A percentile compares a stretch with the other conserved stretches of the same genome.
These are phyloP conservation scores for Verbascum thapsus DNA, from an alignment of 257 asterid genomes.

Conservation along the genomic window DNA sequence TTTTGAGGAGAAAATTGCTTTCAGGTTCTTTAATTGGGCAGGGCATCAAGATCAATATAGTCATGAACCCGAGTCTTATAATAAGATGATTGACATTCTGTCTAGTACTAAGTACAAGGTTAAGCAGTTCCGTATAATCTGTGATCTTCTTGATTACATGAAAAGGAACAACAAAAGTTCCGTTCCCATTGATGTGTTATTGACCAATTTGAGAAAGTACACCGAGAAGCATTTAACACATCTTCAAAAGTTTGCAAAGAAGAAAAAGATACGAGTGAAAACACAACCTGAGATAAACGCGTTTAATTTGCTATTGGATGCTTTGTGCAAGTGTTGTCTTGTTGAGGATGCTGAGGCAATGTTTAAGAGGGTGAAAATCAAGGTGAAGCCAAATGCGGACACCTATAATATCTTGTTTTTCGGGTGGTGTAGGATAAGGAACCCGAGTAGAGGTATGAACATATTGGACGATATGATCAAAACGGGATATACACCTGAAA, in stretches of 20 bases:
- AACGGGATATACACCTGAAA: constrained; percentile 71
- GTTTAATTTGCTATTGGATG: constrained; percentile 77
- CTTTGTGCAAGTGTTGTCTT: constrained; percentile 85
- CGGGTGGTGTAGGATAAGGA: constrained; percentile 90
- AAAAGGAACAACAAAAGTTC: constrained; percentile 57
- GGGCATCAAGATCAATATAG: constrained; percentile 64
- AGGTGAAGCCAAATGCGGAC: constrained; percentile 72
- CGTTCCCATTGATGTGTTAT: constrained; percentile 71
- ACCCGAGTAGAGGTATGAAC: constrained; percentile 68
- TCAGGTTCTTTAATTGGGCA: constrained; percentile 88
- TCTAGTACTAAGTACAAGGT: constrained; percentile 88
- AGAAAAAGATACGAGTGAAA: constrained; percentile 86
- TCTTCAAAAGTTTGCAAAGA: constrained; percentile 84
- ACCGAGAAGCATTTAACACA: constrained; percentile 79
- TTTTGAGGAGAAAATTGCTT: constrained; percentile 77
- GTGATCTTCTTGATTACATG: constrained; percentile 89
- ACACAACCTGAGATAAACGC: constrained; percentile 88
- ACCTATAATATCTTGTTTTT: constrained; percentile 83
- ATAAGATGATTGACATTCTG: constrained; percentile 76
- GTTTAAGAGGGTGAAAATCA: constrained; percentile 59
- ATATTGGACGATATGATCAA: constrained; percentile 79
- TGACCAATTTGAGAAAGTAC: constrained; percentile 63
- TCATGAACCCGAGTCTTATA: constrained; percentile 77
- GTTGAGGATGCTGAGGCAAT: constrained; percentile 83
- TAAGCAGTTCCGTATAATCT: constrained; percentile 79